These are phyloP conservation scores for Eleusine indica DNA, from an alignment of 176 grass and related monocot species.

Conservation along the genomic window DNA sequence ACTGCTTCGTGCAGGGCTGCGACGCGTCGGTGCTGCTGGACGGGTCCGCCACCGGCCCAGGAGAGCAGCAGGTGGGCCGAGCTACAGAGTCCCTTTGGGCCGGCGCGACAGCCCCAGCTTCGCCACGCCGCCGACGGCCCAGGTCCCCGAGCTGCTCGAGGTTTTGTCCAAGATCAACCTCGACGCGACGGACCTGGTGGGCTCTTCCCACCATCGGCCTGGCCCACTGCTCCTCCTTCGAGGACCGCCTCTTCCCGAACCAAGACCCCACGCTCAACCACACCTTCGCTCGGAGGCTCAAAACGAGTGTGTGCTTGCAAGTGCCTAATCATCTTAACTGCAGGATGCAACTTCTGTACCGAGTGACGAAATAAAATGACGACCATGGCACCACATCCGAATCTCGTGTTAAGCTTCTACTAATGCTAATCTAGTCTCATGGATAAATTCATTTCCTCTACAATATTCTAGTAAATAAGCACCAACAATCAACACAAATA, in stretches of 20 bases:
- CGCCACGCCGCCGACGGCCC: slow-evolving; percentile 34
- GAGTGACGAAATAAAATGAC: neutral
- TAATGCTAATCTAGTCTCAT: neutral
- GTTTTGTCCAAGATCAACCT: slow-evolving; percentile 43
- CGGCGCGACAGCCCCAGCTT: slow-evolving; percentile 52
- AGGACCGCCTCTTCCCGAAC: slow-evolving; percentile 52
- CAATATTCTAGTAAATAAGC: neutral
- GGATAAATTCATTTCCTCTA: neutral
- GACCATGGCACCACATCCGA: neutral
- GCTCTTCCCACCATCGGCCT: slow-evolving; percentile 71
- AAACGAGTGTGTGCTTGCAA: slow-evolving; percentile 43
- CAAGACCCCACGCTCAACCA: slow-evolving; percentile 43
- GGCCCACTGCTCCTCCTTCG: slow-evolving; percentile 62
- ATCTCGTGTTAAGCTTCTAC: neutral
- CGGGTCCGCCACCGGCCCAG: slow-evolving; percentile 53
- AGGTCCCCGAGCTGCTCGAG: slow-evolving; percentile 29
- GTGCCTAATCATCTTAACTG: neutral
- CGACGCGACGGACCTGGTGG: slow-evolving; percentile 60
- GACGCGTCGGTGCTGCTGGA: slow-evolving; percentile 72
- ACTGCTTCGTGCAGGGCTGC: slow-evolving; percentile 80
- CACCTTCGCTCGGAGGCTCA: slow-evolving; percentile 42
- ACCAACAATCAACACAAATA: neutral
- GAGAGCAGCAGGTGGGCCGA: slow-evolving; percentile 64
- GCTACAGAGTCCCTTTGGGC: slow-evolving; percentile 55
- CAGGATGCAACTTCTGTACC: neutral